Base-by-base conservation (phyloP, 371 early-diverging fungal species). In the Batkoa obscura region DNA sequence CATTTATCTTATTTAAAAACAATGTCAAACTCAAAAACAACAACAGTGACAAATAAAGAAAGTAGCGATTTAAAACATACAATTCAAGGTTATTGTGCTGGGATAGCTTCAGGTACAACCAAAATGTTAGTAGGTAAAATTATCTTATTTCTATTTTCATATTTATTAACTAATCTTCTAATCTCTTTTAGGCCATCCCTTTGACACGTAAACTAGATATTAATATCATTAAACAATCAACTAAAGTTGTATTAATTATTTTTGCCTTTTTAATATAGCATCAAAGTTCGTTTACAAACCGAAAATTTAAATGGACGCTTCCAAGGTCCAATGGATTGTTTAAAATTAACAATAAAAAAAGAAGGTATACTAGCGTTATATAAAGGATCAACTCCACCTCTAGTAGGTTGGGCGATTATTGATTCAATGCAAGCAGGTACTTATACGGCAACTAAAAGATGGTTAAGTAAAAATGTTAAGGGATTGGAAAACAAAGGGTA, bases 401-500 rank as follows among this genome's bases (percentile, higher is more conserved):
- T 92, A 42, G 62, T 93, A 41, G 93, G 96, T 5, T 95, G 94
- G 92, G 81, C 84, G 37, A 71, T 88, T 48, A 88, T 91, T 89
- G 90, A 92, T 59, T 78, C 81, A 46, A 74, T 86, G 51, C 80
- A 80, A 80, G 81, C 72, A 63, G 69, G 35, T 8, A 50, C 33
- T 35, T 42, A 48, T n/a, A 32, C 13, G 9, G 36, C 47, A 5
- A 30, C 1, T 10, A 15, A 32, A 4, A 8, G 36, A 13, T 56
- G 36, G 23, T n/a, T 17, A 39, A 33, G 13, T 15, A 33, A 43
- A n/a, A 36, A 36, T 4, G 13, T 15, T 36, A 35, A 36, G 33
- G 30, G 33, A 5, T 3, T 53, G 13, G 23, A 34, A 30, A 15
- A 2, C 38, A 9, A 13, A 6, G 15, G 33, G 17, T 48, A 43